phyloP scores from a whole-genome alignment of 1,284 basidiomycete genomes.

The Calocybe gambosa region DNA sequence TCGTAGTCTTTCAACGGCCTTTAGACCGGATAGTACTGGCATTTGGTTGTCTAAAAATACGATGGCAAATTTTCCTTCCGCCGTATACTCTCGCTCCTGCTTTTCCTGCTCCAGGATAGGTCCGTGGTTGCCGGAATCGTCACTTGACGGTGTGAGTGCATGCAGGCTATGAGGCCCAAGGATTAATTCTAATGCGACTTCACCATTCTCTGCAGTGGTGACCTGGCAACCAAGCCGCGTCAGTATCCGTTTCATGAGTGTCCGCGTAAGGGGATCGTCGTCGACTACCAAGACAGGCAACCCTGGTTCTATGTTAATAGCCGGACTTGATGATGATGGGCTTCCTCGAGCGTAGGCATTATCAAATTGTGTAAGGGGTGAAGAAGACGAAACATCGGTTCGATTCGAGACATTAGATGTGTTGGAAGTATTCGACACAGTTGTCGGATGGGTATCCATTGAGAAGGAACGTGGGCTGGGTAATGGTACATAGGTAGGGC shows the following conservation, averaged over 20 bases:
- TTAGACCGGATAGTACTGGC: slow-evolving; percentile 78
- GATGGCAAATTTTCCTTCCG: slow-evolving; percentile 52
- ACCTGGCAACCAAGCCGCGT: slow-evolving; percentile 75
- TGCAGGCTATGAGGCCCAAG: slow-evolving; percentile 30
- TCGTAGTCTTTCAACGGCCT: slow-evolving; percentile 62
- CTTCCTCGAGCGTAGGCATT: slow-evolving; percentile 25
- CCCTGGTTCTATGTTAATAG: slow-evolving; percentile 32
- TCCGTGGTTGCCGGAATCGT: slow-evolving; percentile 24
- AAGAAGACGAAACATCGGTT: slow-evolving; percentile 19
- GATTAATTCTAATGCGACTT: slow-evolving; percentile 73
- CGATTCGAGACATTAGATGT: slow-evolving; percentile 20
- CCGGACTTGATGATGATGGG: slow-evolving; percentile 27
- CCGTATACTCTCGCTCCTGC: slow-evolving; percentile 10
- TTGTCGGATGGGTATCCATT: slow-evolving; percentile 20
- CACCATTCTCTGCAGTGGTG: slow-evolving; percentile 82
- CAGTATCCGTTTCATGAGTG: slow-evolving; percentile 78
- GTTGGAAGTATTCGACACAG: slow-evolving; percentile 2
- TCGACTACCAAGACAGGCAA: slow-evolving; percentile 70
- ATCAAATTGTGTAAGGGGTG: slow-evolving; percentile 27
- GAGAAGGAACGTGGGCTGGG: slow-evolving; percentile 31
- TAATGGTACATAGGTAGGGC: slow-evolving; percentile 36
- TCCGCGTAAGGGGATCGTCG: slow-evolving; percentile 74
- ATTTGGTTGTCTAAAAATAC: slow-evolving; percentile 87
- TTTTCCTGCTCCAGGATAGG: slow-evolving; percentile 29
- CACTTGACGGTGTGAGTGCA: slow-evolving; percentile 28